Evolutionary conservation across 1,284 basidiomycete species (phyloP), one percentile per base, ranked within the genome.

Genomic region (Naganishia sp.): DNA sequence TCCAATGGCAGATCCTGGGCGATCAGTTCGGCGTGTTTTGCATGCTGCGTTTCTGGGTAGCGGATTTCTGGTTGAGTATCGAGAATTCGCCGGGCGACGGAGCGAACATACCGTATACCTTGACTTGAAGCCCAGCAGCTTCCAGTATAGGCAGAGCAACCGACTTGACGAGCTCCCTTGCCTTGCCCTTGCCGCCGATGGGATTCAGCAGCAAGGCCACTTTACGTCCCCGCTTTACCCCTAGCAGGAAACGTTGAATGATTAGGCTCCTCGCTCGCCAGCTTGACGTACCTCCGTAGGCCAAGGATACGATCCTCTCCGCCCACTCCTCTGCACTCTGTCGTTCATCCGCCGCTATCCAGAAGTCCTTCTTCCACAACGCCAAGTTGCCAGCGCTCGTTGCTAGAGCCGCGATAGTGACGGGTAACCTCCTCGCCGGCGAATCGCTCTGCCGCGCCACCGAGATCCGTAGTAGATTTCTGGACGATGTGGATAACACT

Each of bases 181-280:
- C 89, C 75, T 89, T 90, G 53, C 90, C 90, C 84, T 94, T 82
- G 2, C 94, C 94, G 66, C 94, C 89, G 61, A 85, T 81, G 1
- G 94, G 94, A 76, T 98, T 98, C 69, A 97, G 83, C n/a, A 97
- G 78, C 1, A 97, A 82, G 67, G 87, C 84, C 25, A 93, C 78
- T 25, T 78, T 75, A 64, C 84, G 81, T 63, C 77, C 75, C 10
- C 83, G 85, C 67, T 84, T 82, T 23, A 85, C 75, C 28, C 82
- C 88, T 85, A 49, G 31, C 61, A 45, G 58, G 45, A 47, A 15
- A 2, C 15, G 25, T 13, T 7, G 28, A 56, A 41, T 62, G 2
- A 18, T 42, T 7, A 7, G 43, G 21, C 25, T 17, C 23, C 28
- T 7, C 1, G 28, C 7, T 28, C 3, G 25, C 2, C 13, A 51